Evolutionary conservation across 805 yeast species (phyloP).

Genomic region (Kodamaea sagamina): DNA sequence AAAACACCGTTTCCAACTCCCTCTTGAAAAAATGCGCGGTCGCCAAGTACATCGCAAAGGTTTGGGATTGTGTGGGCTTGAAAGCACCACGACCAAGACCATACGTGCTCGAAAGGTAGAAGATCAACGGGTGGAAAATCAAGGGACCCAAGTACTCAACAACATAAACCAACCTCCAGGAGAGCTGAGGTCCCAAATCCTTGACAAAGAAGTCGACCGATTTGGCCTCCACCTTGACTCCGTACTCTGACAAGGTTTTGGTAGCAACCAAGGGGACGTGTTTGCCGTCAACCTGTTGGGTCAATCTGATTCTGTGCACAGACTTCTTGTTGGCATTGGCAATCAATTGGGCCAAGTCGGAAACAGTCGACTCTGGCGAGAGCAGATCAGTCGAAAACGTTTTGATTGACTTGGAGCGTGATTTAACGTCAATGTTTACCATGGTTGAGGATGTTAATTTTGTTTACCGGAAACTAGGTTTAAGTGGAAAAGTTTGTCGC

Average conservation of each 20-base stretch:
- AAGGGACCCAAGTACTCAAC: constrained; percentile 91
- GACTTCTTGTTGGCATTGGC: constrained; percentile 46
- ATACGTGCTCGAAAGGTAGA: constrained; percentile 38
- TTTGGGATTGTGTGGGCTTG: constrained; percentile 54
- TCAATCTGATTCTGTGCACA: constrained; percentile 43
- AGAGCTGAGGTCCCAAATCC: constrained; percentile 91
- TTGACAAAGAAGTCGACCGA: constrained; percentile 56
- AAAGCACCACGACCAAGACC: constrained; percentile 35
- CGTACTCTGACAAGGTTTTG: constrained; percentile 49
- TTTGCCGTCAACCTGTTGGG: constrained; percentile 34
- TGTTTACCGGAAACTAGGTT: too few species aligned
- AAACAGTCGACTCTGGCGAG: constrained; percentile 31
- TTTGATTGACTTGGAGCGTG: constrained; percentile 62
- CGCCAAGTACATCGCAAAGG: constrained; percentile 54
- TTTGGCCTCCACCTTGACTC: constrained; percentile 34
- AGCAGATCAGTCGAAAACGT: constrained; percentile 47
- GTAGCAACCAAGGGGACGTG: constrained; percentile 48
- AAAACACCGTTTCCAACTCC: constrained; percentile 80
- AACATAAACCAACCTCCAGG: constrained; percentile 87
- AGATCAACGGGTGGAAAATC: constrained; percentile 72
- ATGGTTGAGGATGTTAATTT: constrained; percentile 22
- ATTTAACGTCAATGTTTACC: constrained; percentile 52
- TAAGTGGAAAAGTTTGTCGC: constrained; percentile 8
- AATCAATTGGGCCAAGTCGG: constrained; percentile 45
- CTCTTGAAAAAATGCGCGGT: constrained; percentile 82